phyloP scores from a whole-genome alignment of 495 filamentous ascomycete species.

The Aspergillus panamensis region DNA sequence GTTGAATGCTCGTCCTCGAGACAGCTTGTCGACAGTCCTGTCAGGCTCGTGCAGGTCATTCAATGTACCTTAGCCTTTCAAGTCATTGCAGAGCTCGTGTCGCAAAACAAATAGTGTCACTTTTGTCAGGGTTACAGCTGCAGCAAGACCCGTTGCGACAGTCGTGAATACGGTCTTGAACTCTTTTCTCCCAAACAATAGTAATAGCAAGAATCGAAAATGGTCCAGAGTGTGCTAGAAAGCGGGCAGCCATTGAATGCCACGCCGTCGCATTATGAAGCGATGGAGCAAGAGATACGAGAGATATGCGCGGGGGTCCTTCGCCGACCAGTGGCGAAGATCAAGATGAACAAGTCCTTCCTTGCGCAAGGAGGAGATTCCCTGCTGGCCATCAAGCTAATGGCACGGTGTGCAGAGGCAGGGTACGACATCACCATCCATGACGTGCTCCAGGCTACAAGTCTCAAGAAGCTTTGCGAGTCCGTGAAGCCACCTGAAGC shows the following conservation, averaged over 20 bases:
- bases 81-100: neutral
- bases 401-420: constrained; percentile 16
- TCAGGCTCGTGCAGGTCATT: no score
- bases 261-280: constrained; percentile 1
- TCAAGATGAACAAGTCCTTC: constrained; percentile 14
- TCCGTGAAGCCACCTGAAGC: neutral
- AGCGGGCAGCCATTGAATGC: neutral
- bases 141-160: neutral
- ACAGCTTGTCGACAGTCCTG: no score
- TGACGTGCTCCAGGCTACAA: constrained; percentile 12
- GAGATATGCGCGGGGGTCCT: constrained; percentile 17
- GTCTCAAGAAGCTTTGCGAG: constrained; percentile 6
- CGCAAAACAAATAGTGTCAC: neutral
- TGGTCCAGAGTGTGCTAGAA: constrained; percentile 3
- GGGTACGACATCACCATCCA: constrained; percentile 16
- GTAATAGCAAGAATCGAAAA: neutral
- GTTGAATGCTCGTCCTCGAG: no score
- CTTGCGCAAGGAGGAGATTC: constrained; percentile 15
- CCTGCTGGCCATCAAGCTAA: constrained; percentile 12
- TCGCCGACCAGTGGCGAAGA: constrained; percentile 14
- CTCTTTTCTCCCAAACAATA: neutral
- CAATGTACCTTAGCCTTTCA: neutral
- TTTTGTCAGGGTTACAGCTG: neutral
- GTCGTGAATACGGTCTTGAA: neutral
- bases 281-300: constrained; percentile 5